Conservation (phyloP, 345 rosid genomes). For the Eucalyptus shirleyi region DNA sequence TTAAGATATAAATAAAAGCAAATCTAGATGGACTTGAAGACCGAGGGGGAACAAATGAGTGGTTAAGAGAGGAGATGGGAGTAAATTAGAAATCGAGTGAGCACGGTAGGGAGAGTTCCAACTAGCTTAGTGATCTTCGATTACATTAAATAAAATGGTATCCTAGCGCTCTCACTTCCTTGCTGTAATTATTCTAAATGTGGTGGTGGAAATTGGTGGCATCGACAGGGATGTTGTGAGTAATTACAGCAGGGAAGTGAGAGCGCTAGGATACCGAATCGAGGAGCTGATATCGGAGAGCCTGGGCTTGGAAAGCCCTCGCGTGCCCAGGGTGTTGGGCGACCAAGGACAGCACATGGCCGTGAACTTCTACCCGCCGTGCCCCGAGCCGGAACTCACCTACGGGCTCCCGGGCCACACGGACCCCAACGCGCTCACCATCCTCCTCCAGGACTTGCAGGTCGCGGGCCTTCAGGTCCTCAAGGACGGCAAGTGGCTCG, state of each 20-base stretch:
- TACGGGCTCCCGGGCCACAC: constrained; percentile 88
- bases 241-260: constrained; percentile 40
- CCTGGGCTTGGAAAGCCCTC: constrained; percentile 54
- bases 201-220: not conserved
- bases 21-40: not conserved
- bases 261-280: constrained; percentile 46
- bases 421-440: constrained; percentile 83
- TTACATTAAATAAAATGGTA: not conserved
- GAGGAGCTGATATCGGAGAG: constrained; percentile 88
- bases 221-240: constrained; percentile 46
- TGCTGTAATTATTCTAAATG: not conserved
- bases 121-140: not conserved
- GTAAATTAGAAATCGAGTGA: not conserved
- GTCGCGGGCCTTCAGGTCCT: constrained; percentile 81
- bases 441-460: constrained; percentile 69
- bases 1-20: not conserved
- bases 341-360: constrained; percentile 99
- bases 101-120: not conserved
- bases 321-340: constrained; percentile 35
- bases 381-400: constrained; percentile 88
- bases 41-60: not conserved
- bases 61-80: not conserved
- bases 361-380: constrained; percentile 79
- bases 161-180: not conserved
- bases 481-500: constrained; percentile 66